Evolutionary conservation across 2,329 filamentous ascomycete species (phyloP), one percentile per base, ranked within the genome.

Genomic region (Helicocarpus griseus): DNA sequence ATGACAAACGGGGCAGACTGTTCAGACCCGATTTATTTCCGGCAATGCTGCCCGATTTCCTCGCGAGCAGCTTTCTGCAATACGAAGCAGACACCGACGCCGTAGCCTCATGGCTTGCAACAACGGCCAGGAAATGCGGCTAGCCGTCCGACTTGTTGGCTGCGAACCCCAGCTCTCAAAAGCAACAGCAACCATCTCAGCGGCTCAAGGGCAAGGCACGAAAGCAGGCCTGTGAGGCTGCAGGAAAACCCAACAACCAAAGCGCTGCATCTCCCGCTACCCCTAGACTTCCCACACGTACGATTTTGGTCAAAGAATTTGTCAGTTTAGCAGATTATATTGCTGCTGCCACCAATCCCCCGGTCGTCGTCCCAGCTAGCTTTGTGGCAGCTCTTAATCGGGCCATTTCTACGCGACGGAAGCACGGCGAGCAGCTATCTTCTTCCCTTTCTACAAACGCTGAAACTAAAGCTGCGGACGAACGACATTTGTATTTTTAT

Each of bases 81-180:
- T 50, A 53, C 36, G 50, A 50, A 38, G n/a, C 29, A 29, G 47
- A 53, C 29, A 50, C 51, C 26, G 41, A 50, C 24, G 21, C 29
- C 13, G 21, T 51, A 21, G 62, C 60, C 54, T 58, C 61, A 14
- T 65, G 63, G 61, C 58, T 65, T 35, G 55, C 61, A 7, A 56
- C 59, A 46, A 53, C 59, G 40, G 64, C 62, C 5, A 57, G 50
- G 44, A 38, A 60, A 57, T 60, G 59, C 52, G 60, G 63, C 53
- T 60, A 60, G 53, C 57, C 51, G 8, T 17, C 50, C 8, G 43
- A 19, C 43, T 54, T 59, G 9, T 26, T 48, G 41, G 36, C 53
- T 39, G 46, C 40, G 44, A 17, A 39, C 51, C 50, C 53, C 17
- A 24, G 31, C 11, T 17, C 39, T 13, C 53, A 53, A 49, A 55